phyloP scores from a whole-genome alignment of 441 rosid genomes.

The Monsonia emarginata region DNA sequence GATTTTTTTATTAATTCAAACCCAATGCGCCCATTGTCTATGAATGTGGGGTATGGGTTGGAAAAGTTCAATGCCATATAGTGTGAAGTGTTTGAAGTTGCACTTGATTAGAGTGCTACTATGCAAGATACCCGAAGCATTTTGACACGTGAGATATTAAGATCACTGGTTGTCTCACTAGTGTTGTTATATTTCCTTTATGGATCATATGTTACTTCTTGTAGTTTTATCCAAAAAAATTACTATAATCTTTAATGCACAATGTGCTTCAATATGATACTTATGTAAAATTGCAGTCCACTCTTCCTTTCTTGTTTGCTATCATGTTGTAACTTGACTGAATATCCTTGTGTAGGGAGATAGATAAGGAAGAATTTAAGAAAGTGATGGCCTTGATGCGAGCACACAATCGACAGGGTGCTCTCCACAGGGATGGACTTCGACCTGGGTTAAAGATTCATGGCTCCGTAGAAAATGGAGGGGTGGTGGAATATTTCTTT shows the following conservation, averaged over 20 bases:
- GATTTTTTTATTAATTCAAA: background rate
- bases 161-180: background rate
- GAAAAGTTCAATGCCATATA: background rate
- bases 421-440: slow-evolving; percentile 51
- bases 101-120: background rate
- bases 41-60: background rate
- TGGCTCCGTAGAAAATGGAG: slow-evolving; percentile 72
- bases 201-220: too few species aligned
- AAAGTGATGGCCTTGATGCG: slow-evolving; percentile 85
- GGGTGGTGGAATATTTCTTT: slow-evolving; percentile 72
- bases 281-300: too few species aligned
- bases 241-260: background rate
- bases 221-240: too few species aligned
- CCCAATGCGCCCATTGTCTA: background rate
- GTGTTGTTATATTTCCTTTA: background rate
- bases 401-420: slow-evolving; percentile 67
- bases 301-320: background rate
- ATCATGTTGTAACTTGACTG: background rate
- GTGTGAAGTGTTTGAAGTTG: background rate
- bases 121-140: background rate
- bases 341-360: slow-evolving; percentile 44
- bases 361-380: slow-evolving; percentile 70
- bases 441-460: slow-evolving; percentile 52
- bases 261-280: background rate
- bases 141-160: background rate